Evolutionary conservation across 208 protist species (phyloP), one percentile per base, ranked within the genome.

Genomic region (Trypanosoma cruzi): DNA sequence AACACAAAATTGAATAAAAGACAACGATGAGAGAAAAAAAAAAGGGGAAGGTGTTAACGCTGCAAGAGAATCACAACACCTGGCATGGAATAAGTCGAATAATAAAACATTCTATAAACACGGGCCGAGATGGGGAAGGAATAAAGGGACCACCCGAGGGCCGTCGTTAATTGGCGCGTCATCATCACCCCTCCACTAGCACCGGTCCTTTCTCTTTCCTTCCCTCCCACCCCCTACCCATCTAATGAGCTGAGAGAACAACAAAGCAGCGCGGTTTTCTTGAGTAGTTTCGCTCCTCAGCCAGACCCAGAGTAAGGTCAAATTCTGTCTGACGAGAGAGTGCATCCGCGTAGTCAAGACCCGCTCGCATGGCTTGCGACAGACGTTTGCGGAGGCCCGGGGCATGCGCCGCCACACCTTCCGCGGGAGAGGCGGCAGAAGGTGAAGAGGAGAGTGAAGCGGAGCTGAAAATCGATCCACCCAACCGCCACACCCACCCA

Each of bases 301-400:
- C 61, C 28, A 89, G 48, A 29, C 88, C 88, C 34, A 82, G 52
- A 18, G 82, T 85, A 26, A 93, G 65, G 49, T 90, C 84, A 66
- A 90, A 69, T 42, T 77, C 71, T 26, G 82, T 77, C 29, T 68
- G 71, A 14, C 71, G 52, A 22, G 88, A 60, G 55, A 75, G 26
- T 40, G 20, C 28, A 11, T 29, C 37, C 5, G 42, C 26, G 28
- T 62, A 68, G 20, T 64, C 40, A 29, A 57, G 0, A 13, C 49
- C 60, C 20, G 11, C 16, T 28, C 11, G 54, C n/a, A 64, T 16
- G 24, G 44, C 54, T 16, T 34, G 34, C 10, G 61, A 68, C 0
- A 75, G 24, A n/a, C 54, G 52, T 44, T 55, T 28, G 8, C 28
- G 22, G 20, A 62, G 34, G 1, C 60, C 52, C 11, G 28, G 68